Evolutionary conservation across 352 stramenopile genomes (phyloP).

Genomic region (Globisporangium viniferum): DNA sequence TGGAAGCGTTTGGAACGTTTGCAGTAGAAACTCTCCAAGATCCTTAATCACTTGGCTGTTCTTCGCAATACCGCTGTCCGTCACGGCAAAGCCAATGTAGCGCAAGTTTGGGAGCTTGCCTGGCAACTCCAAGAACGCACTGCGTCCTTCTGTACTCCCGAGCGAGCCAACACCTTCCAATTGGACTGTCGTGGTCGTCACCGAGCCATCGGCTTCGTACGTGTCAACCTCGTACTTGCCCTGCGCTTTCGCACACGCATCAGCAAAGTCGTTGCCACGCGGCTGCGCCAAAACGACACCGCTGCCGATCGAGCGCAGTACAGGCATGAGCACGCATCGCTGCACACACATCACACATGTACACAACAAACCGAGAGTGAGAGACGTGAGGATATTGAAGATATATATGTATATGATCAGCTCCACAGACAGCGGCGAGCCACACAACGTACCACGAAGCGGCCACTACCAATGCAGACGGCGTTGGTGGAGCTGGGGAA

Average conservation of each 20-base stretch:
- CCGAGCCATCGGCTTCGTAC: constrained; percentile 41
- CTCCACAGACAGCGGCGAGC: not conserved
- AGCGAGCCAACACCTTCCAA: constrained; percentile 30
- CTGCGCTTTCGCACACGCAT: constrained; percentile 25
- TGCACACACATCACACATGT: constrained; percentile 9
- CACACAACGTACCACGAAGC: constrained; percentile 26
- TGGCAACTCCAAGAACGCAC: constrained; percentile 24
- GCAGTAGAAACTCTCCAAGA: constrained; percentile 47
- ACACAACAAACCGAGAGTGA: not conserved
- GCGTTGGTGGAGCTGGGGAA: constrained; percentile 15
- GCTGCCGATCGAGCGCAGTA: constrained; percentile 31
- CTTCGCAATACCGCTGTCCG: constrained; percentile 28
- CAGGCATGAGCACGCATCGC: constrained; percentile 62
- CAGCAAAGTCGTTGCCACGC: constrained; percentile 49
- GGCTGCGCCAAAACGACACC: constrained; percentile 65
- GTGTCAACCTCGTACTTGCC: constrained; percentile 68
- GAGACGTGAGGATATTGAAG: not conserved
- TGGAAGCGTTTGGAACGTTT: constrained; percentile 32
- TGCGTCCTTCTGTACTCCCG: constrained; percentile 15
- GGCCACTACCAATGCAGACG: constrained; percentile 31
- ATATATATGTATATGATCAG: not conserved
- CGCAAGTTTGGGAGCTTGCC: constrained; percentile 21
- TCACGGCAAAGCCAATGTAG: constrained; percentile 9
- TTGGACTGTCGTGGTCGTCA: constrained; percentile 35
- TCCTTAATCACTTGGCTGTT: constrained; percentile 38